Evolutionary conservation across 2,329 filamentous ascomycete genomes (phyloP), one percentile per base, ranked within the genome.

Genomic region (Penicillium brevicompactum): DNA sequence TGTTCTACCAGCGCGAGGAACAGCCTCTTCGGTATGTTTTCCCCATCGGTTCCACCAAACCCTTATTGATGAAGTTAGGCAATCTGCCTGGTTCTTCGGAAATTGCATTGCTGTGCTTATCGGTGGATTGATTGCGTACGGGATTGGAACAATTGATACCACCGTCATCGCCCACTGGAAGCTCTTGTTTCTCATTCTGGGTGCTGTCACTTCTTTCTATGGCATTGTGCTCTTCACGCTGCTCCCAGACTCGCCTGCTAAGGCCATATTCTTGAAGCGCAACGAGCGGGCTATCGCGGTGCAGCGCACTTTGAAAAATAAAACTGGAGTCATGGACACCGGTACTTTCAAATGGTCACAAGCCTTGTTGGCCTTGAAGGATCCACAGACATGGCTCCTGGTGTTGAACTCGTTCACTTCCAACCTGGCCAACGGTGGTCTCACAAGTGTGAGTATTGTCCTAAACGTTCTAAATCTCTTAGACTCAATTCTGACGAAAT

Each of bases 1-100:
- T 76, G 63, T 73, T 71, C 59, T 76, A 75, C 60, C 69, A 67
- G 13, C 64, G 72, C 18, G 61, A 70, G 8, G 74, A 76, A 47
- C 74, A 76, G 46, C 71, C 71, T 1, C 62, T 75, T 38, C 67
- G 74, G 54, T 58, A 57, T 31, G 55, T 47, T 30, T 38, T 37
- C 34, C 14, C 13, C 14, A 37, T n/a, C n/a, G n/a, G n/a, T n/a
- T n/a, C n/a, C n/a, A n/a, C n/a, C n/a, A n/a, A n/a, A n/a, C 11
- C 34, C 14, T 6, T 37, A 7, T 13, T 37, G 14, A 37, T 37
- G 14, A 44, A 38, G 14, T 30, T 10, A 59, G 57, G 4, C 57
- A 60, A 58, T 57, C 55, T 16, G 57, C 57, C 2, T 62, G 60
- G 60, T 62, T 57, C 30, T 53, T 60, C 21, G 60, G 55, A 10